phyloP scores from a whole-genome alignment of 78 protist genomes.

The Tieghemostelium lacteum region DNA sequence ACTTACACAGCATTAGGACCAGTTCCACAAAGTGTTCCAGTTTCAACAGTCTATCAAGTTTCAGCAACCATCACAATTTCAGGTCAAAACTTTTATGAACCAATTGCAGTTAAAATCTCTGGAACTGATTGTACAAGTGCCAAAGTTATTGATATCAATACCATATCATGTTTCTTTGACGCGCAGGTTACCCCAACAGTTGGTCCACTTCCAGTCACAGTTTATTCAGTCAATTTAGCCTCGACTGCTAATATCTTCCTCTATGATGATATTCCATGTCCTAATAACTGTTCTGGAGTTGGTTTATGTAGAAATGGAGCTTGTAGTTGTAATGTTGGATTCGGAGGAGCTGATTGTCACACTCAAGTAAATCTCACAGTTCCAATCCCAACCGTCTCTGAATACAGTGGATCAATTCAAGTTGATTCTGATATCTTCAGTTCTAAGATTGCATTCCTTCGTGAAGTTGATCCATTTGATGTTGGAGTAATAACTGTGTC shows the following conservation, averaged over 20 bases:
- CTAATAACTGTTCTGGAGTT: background rate
- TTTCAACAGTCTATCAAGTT: background rate
- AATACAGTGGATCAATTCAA: background rate
- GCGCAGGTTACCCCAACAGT: background rate
- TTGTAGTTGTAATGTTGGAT: slow-evolving; percentile 9
- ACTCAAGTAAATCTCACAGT: background rate
- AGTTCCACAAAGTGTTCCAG: background rate
- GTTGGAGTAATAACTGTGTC: background rate
- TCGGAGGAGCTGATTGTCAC: background rate
- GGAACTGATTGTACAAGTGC: background rate
- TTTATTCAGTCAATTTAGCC: background rate
- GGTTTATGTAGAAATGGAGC: slow-evolving; percentile 1
- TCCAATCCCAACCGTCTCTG: background rate
- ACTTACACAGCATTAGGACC: background rate
- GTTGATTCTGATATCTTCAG: background rate
- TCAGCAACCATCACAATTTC: background rate
- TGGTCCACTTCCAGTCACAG: background rate
- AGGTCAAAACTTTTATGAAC: background rate
- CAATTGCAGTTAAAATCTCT: background rate
- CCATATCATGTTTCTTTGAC: background rate
- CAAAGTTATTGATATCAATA: background rate
- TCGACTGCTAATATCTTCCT: background rate
- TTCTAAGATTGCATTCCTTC: background rate
- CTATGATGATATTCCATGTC: slow-evolving; percentile 3
- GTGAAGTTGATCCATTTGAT: background rate